Base-by-base conservation (phyloP, 2,329 filamentous ascomycete genomes). In the Chaetomiaceae sp. region DNA sequence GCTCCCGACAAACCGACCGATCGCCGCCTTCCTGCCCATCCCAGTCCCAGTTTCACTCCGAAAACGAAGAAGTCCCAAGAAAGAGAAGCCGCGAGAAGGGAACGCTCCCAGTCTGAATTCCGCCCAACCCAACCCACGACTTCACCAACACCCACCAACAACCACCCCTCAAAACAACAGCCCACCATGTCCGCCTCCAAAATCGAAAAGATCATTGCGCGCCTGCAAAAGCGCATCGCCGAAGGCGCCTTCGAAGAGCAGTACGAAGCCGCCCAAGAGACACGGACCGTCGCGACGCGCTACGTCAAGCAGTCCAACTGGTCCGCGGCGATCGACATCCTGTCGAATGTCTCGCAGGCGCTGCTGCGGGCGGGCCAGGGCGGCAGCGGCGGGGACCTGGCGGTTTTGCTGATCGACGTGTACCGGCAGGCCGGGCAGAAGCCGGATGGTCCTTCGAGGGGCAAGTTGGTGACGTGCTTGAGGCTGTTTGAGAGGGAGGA, bases 221-320 rank as follows among this genome's bases (percentile, higher is more conserved):
- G 81, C 23, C 85, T 96, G 69, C 88, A 92, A 74, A 79, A 88
- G 72, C 92, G 90, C 72, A 96, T 96, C 71, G 79, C 83, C 62
- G 90, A 66, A 54, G 64, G 64, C 42, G 56, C 61, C 44, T 63
- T 58, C 51, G 59, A 62, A 45, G 61, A 63, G 52, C 62, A 64
- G 55, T 99, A 99, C 76, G 94, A 99, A 80, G 94, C 94, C 54
- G 92, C 97, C 74, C 94, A 99, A 72, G 94, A 99, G 76, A 89
- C 96, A 61, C 90, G 94, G 59, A 91, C 96, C 51, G 92, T 96
- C 63, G 91, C 91, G 57, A 87, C 90, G 36, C 91, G 95, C 54
- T 95, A 99, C 75, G 84, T 92, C 70, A 97, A 97, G 75, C 80
- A 87, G 39, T 76, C 82, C 57, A 92, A 92, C 79, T 96, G 88